phyloP scores from a whole-genome alignment of 176 grass and related monocot genomes.

The Eremochloa ophiuroides region DNA sequence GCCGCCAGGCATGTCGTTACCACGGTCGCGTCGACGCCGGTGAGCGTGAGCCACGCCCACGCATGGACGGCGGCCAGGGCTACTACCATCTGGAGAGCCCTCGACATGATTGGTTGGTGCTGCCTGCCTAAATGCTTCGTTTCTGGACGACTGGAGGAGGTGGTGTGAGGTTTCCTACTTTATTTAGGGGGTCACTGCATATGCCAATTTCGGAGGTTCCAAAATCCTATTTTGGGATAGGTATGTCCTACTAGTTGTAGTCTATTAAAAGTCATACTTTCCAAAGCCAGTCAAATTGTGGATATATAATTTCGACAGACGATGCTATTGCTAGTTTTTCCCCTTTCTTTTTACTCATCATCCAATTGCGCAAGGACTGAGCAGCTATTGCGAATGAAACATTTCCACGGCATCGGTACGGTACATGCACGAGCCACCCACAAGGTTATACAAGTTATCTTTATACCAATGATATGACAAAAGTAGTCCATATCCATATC shows the following conservation, averaged over 20 bases:
- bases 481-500: too few species aligned
- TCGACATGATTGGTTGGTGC: not conserved
- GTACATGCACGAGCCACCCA: too few species aligned
- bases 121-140: not conserved
- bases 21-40: not conserved
- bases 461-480: too few species aligned
- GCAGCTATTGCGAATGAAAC: too few species aligned
- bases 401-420: too few species aligned
- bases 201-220: not conserved
- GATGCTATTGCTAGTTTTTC: not conserved
- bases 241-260: not conserved
- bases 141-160: not conserved
- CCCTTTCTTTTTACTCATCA: too few species aligned
- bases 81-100: not conserved
- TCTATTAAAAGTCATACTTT: not conserved
- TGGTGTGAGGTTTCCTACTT: not conserved
- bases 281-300: not conserved
- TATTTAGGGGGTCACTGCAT: not conserved
- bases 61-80: not conserved
- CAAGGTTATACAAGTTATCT: too few species aligned
- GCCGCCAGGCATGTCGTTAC: not conserved
- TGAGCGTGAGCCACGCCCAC: too few species aligned
- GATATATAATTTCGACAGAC: not conserved
- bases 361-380: too few species aligned
- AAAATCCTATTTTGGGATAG: conserved; percentile 11